A percentile compares a stretch with the other conserved stretches of the same genome.
phyloP scores from a whole-genome alignment of 495 filamentous ascomycete species.

The Penicillium silybi region DNA sequence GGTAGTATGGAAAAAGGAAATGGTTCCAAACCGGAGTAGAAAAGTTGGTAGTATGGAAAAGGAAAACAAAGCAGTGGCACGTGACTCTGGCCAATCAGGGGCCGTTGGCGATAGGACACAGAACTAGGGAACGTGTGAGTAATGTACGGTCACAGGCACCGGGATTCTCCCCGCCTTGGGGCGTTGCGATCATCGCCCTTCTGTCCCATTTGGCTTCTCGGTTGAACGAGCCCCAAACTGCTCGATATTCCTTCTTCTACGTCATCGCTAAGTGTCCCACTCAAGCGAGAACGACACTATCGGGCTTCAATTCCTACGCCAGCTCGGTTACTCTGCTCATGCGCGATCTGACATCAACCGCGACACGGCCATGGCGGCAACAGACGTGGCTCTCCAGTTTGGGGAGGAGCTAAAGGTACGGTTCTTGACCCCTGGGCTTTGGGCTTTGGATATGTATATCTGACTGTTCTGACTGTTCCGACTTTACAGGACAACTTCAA shows the following conservation, averaged over 20 bases:
- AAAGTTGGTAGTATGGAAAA: too few relatives aligned
- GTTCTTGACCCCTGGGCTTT: not conserved
- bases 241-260: not conserved
- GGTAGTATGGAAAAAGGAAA: too few relatives aligned
- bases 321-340: conserved; percentile 5
- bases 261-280: not conserved
- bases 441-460: not conserved
- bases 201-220: conserved; percentile 14
- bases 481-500: conserved; percentile 81
- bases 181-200: conserved; percentile 20
- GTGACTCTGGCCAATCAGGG: too few relatives aligned
- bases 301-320: not conserved
- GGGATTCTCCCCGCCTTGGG: conserved; percentile 34
- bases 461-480: conserved; percentile 1
- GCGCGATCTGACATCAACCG: conserved; percentile 17
- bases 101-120: not conserved
- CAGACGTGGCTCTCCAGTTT: conserved; percentile 72
- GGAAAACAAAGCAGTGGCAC: too few relatives aligned
- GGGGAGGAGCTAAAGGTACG: conserved; percentile 86
- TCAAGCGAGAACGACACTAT: not conserved
- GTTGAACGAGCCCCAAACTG: not conserved
- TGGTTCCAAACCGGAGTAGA: too few relatives aligned
- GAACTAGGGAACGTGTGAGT: conserved; percentile 16
- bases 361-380: conserved; percentile 61
- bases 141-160: conserved; percentile 34